These are phyloP conservation scores for Neostapfia colusana DNA, from an alignment of 176 grass and related monocot species.

Conservation along the genomic window DNA sequence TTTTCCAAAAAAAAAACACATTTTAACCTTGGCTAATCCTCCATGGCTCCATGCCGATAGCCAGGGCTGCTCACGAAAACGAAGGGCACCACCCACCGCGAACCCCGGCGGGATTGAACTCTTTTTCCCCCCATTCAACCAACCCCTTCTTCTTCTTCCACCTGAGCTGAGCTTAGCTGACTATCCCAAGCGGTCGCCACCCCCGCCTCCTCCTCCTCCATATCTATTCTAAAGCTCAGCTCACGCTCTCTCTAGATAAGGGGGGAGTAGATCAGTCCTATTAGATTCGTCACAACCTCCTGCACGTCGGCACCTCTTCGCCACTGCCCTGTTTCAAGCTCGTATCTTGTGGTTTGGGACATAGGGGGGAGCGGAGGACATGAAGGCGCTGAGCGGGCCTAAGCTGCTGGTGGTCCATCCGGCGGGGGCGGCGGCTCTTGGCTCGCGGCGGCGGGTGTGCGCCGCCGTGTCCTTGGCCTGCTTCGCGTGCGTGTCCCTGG, in stretches of 20 bases:
- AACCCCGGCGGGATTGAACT: slow-evolving; percentile 36
- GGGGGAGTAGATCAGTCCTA: slow-evolving; percentile 2
- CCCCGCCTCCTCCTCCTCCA: not conserved
- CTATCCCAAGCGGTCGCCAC: not conserved
- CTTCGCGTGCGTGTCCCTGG: slow-evolving; percentile 70
- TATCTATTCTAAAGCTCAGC: not conserved
- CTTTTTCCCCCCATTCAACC: slow-evolving; percentile 7
- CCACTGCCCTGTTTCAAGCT: slow-evolving; percentile 14
- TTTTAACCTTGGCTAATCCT: not conserved
- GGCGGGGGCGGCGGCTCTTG: slow-evolving; percentile 19
- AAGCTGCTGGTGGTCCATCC: slow-evolving; percentile 51
- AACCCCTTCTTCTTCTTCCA: not conserved
- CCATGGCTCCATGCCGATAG: not conserved
- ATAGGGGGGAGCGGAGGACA: not conserved
- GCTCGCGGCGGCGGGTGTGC: slow-evolving; percentile 56
- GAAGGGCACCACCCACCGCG: slow-evolving; percentile 36
- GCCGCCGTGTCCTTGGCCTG: slow-evolving; percentile 55
- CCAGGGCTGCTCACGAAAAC: slow-evolving; percentile 13
- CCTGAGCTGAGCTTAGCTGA: not conserved
- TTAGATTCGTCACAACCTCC: not conserved
- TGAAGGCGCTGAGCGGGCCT: slow-evolving; percentile 45
- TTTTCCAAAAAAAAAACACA: too few species aligned
- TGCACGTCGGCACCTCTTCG: not conserved
- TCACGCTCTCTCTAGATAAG: not conserved
- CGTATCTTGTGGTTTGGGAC: not conserved